Evolutionary conservation across 805 yeast genomes (phyloP), one percentile per base, ranked within the genome.

Genomic region (Ogataea ganodermae): DNA sequence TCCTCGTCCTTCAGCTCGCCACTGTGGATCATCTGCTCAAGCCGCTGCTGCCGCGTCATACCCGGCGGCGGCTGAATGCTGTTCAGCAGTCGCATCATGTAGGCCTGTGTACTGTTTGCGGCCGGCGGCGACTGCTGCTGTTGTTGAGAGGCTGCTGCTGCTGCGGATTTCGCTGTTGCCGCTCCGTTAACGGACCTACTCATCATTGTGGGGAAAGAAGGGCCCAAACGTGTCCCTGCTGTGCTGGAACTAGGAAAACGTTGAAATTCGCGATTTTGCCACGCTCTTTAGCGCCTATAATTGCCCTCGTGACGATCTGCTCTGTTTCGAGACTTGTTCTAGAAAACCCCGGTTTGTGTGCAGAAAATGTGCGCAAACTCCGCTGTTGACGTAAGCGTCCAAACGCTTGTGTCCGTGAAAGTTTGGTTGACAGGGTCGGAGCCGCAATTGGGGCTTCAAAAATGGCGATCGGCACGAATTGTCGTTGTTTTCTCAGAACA

Each of bases 21-120:
- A 28, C 53, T 58, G 28, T 52, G 57, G 10, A 65, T 58, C 59
- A 65, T 57, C 49, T 63, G 66, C 44, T 65, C 66, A 31, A 65
- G 51, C 30, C 61, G 53, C 46, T 65, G 67, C 42, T 65, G 69
- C 28, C 65, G 60, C 13, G 68, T 59, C 61, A 65, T 58, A 6
- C 69, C 69, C 3, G 66, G 66, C 8, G 63, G 61, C 20, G 69
- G 67, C 48, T 65, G 67, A 27, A 65, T 63, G 28, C 64, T 59
- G 45, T 53, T 56, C 36, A 64, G 43, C 32, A 64, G 55, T 32
- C 58, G 50, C 53, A 61, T 58, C 56, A 64, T 60, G 42, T 64
- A 63, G 9, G 57, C 53, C 45, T 57, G 61, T 22, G 53, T 48
- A 28, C 37, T 48, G 40, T 46, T 51, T 38, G 51, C 41, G 14